phyloP scores from a whole-genome alignment of 345 rosid species.

The Euphorbia peplus region DNA sequence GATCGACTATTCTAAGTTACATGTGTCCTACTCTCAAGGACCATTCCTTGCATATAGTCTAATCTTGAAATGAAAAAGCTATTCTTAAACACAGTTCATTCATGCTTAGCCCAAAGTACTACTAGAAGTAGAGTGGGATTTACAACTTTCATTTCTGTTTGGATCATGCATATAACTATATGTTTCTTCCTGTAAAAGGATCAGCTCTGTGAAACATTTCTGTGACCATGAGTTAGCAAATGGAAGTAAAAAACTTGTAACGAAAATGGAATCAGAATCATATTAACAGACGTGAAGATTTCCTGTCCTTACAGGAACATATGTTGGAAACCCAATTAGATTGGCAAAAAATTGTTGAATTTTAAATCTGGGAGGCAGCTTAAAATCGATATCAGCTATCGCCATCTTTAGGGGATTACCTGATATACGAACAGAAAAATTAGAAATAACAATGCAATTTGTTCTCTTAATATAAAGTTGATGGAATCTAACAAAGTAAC shows the following conservation, averaged over 20 bases:
- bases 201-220: not conserved
- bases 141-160: not conserved
- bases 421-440: slow-evolving; percentile 29
- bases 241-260: not conserved
- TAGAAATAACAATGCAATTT: not conserved
- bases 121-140: not conserved
- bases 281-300: not conserved
- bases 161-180: not conserved
- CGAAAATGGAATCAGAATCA: not conserved
- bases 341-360: slow-evolving; percentile 47
- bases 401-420: slow-evolving; percentile 89
- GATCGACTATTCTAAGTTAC: not conserved
- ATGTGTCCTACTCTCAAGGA: not conserved
- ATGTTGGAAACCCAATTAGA: slow-evolving; percentile 58
- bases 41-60: not conserved
- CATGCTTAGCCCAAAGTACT: not conserved
- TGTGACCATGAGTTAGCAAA: not conserved
- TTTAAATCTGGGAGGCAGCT: slow-evolving; percentile 45
- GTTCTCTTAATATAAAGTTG: not conserved
- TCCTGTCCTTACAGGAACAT: slow-evolving; percentile 52
- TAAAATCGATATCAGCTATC: slow-evolving; percentile 42
- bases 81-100: not conserved
- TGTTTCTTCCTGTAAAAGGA: not conserved
- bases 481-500: not conserved
- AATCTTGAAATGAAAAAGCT: not conserved